Conservation (phyloP, 2,329 filamentous ascomycete genomes). For the Botrytis medusae region DNA sequence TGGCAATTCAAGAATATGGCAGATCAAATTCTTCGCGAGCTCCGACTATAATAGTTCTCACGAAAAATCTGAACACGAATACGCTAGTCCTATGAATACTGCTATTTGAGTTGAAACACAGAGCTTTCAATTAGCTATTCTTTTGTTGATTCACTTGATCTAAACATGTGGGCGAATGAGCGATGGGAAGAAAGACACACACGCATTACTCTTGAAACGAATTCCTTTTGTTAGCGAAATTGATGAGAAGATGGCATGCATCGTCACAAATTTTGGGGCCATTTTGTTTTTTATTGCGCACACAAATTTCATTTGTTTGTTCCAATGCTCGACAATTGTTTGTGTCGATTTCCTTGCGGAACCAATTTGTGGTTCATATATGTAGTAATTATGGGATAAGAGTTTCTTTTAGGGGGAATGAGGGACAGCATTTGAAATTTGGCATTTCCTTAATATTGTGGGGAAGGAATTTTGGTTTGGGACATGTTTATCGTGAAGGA, state of each 20-base stretch:
- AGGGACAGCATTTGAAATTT: conserved; percentile 12
- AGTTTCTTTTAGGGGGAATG: not conserved
- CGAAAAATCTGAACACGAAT: not conserved
- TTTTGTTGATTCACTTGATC: not conserved
- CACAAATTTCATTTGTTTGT: conserved; percentile 1
- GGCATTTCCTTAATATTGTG: conserved; percentile 6
- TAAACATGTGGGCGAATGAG: not conserved
- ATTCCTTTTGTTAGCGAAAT: conserved; percentile 17
- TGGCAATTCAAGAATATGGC: conserved; percentile 99
- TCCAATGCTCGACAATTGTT: conserved; percentile 2
- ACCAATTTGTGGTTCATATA: conserved; percentile 8
- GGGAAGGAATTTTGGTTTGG: conserved; percentile 37
- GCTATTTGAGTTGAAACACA: conserved; percentile 8
- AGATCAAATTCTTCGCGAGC: conserved; percentile 84
- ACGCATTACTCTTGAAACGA: conserved; percentile 16
- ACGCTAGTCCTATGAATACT: not conserved
- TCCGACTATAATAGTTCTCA: conserved; percentile 55
- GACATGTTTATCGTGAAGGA: conserved; percentile 39
- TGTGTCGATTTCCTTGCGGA: not conserved
- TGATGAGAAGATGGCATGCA: conserved; percentile 17
- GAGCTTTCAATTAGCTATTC: not conserved
- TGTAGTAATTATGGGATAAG: conserved; percentile 20
- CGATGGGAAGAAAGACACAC: not conserved
- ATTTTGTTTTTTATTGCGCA: not conserved
- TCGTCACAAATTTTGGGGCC: conserved; percentile 3